phyloP scores from a whole-genome alignment of 805 yeast species.

The Pichia exigua region DNA sequence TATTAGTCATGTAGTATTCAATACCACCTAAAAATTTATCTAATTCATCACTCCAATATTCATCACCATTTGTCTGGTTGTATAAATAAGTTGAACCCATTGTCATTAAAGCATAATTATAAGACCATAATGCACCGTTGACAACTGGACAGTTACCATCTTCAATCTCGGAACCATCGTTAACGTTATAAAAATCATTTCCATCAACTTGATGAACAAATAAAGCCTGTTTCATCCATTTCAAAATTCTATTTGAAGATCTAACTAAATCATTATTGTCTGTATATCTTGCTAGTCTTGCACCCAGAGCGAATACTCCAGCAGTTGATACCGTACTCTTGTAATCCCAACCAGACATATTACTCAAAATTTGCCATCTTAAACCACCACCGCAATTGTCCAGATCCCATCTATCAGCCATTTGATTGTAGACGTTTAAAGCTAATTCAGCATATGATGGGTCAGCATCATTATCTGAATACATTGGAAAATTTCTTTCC shows the following conservation, averaged over 20 bases:
- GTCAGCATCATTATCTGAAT: constrained; percentile 39
- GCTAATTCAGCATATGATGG: constrained; percentile 80
- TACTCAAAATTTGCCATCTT: constrained; percentile 91
- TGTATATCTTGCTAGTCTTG: constrained; percentile 79
- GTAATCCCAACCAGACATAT: constrained; percentile 92
- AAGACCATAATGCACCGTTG: constrained; percentile 52
- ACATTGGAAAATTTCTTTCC: constrained; percentile 66
- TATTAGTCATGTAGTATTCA: constrained; percentile 32
- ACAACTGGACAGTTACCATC: constrained; percentile 41
- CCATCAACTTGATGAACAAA: constrained; percentile 37
- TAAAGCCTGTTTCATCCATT: constrained; percentile 59
- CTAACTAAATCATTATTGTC: constrained; percentile 63
- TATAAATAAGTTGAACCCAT: constrained; percentile 67
- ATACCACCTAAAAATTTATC: constrained; percentile 32
- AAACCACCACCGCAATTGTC: constrained; percentile 76
- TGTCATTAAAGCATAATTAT: constrained; percentile 59
- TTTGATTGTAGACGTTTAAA: constrained; percentile 85
- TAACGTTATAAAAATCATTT: constrained; percentile 36
- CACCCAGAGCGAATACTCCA: constrained; percentile 77
- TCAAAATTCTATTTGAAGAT: constrained; percentile 68
- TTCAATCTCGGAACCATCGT: constrained; percentile 56
- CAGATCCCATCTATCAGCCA: constrained; percentile 92
- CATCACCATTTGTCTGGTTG: constrained; percentile 43
- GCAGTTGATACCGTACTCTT: constrained; percentile 88
- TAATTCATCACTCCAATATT: constrained; percentile 35